Evolutionary conservation across 345 rosid genomes (phyloP).

Genomic region (Acer saccharum): DNA sequence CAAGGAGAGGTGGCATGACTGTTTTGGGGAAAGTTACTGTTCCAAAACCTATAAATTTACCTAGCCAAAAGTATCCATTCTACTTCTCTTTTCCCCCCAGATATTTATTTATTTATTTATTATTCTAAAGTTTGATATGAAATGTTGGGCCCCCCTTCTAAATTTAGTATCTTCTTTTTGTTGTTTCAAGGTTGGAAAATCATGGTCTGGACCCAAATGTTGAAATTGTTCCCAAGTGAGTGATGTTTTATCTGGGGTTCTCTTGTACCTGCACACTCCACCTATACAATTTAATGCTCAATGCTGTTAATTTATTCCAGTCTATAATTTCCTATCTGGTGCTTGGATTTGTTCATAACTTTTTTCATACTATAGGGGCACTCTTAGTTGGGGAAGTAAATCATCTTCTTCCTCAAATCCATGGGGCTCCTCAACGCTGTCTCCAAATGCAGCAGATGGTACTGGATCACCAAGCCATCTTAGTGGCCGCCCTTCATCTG

Average conservation of each 20-base stretch:
- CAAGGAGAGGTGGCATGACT: conserved; percentile 90
- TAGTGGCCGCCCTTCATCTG: conserved; percentile 93
- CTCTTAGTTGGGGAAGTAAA: conserved; percentile 90
- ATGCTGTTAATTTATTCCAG: background rate
- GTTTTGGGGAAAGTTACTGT: conserved; percentile 93
- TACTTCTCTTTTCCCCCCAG: background rate
- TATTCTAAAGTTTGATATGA: conserved; percentile 7
- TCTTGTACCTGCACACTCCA: background rate
- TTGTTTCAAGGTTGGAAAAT: conserved; percentile 85
- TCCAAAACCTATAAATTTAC: conserved; percentile 96
- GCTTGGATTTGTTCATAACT: conserved; percentile 11
- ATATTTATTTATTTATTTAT: background rate
- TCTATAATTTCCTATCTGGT: background rate
- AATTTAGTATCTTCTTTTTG: conserved; percentile 19
- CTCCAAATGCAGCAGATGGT: conserved; percentile 76
- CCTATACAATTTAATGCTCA: background rate
- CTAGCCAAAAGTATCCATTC: conserved; percentile 85
- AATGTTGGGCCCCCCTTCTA: conserved; percentile 4
- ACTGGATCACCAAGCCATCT: conserved; percentile 76
- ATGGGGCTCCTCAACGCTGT: conserved; percentile 77
- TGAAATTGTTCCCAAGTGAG: conserved; percentile 99
- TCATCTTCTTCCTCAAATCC: conserved; percentile 81
- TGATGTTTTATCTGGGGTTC: conserved; percentile 12
- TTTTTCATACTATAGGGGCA: conserved; percentile 56
- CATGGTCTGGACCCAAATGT: conserved; percentile 95